phyloP scores from a whole-genome alignment of 2,329 filamentous ascomycete genomes.

The Fusarium oxysporum region DNA sequence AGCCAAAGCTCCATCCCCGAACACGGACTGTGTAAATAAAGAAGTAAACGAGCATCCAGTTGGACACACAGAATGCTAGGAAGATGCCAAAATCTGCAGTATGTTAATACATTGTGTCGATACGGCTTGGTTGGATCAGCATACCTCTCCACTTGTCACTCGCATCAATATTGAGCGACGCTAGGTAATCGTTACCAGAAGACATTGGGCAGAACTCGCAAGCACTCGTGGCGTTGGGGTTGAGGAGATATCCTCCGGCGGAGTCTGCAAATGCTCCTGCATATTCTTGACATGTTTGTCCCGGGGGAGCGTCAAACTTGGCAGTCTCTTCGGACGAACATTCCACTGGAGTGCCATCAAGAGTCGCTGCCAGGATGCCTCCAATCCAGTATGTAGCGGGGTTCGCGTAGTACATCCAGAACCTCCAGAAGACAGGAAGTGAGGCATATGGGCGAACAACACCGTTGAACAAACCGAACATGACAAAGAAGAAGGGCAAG shows the following conservation, averaged over 20 bases:
- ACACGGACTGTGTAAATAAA: slow-evolving; percentile 81
- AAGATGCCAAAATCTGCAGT: slow-evolving; percentile 74
- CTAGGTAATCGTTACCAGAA: slow-evolving; percentile 70
- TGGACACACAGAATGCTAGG: slow-evolving; percentile 75
- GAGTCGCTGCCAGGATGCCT: slow-evolving; percentile 37
- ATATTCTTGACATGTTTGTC: slow-evolving; percentile 73
- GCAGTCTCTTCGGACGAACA: slow-evolving; percentile 55
- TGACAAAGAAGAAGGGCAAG: slow-evolving; percentile 84
- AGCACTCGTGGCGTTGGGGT: slow-evolving; percentile 65
- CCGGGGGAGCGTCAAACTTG: slow-evolving; percentile 69
- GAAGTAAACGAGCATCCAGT: slow-evolving; percentile 79
- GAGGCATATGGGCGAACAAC: slow-evolving; percentile 75
- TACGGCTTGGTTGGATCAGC: neutral
- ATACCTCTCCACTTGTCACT: slow-evolving; percentile 70
- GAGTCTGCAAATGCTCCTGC: slow-evolving; percentile 65
- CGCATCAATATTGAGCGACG: slow-evolving; percentile 61
- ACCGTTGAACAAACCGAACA: slow-evolving; percentile 81
- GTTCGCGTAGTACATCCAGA: slow-evolving; percentile 41
- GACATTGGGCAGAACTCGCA: slow-evolving; percentile 79
- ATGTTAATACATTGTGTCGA: neutral
- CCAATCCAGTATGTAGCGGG: slow-evolving; percentile 40
- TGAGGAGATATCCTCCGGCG: slow-evolving; percentile 70
- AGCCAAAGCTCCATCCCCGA: slow-evolving; percentile 76
- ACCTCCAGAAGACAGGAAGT: slow-evolving; percentile 74
- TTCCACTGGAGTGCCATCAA: slow-evolving; percentile 46